Percentiles rank a stretch among this genome's conserved stretches.
Conservation (phyloP, 1,139 yeast genomes). For the Zygoascus sp. region DNA sequence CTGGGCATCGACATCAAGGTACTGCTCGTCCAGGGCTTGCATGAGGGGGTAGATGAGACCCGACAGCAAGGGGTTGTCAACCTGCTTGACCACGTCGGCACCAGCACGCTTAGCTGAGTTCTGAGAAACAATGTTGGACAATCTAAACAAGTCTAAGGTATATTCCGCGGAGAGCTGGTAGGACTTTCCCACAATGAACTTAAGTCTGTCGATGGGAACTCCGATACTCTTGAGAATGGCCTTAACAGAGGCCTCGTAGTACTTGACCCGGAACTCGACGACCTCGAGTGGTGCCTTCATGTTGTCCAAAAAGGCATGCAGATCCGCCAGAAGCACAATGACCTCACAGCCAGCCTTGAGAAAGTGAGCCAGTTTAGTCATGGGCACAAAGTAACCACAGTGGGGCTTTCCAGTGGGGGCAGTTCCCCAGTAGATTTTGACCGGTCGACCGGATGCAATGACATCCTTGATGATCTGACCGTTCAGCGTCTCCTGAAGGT, state of each 20-base stretch:
- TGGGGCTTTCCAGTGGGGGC: conserved; percentile 98
- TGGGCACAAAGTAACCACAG: conserved; percentile 97
- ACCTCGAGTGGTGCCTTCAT: conserved; percentile 98
- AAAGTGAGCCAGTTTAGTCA: conserved; percentile 94
- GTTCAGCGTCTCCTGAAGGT: conserved; percentile 87
- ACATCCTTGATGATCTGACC: conserved; percentile 82
- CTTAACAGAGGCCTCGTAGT: conserved; percentile 79
- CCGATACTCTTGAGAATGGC: conserved; percentile 79
- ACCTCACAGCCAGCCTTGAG: conserved; percentile 95
- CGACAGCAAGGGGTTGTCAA: conserved; percentile 83
- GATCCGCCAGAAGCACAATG: conserved; percentile 87
- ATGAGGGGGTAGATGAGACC: conserved; percentile 96
- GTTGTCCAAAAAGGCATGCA: conserved; percentile 95
- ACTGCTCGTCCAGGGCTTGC: conserved; percentile 98
- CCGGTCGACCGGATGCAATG: conserved; percentile 74
- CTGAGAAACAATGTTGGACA: conserved; percentile 80
- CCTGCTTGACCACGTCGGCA: conserved; percentile 98
- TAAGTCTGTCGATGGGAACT: conserved; percentile 85
- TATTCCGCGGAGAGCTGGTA: conserved; percentile 76
- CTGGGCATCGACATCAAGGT: conserved; percentile 84
- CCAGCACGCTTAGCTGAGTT: conserved; percentile 99
- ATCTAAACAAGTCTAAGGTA: conserved; percentile 81
- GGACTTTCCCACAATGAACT: conserved; percentile 80
- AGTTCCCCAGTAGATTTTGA: conserved; percentile 93
- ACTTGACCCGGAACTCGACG: conserved; percentile 81